A percentile compares a stretch with the other conserved stretches of the same genome.
phyloP scores from a whole-genome alignment of 2,329 filamentous ascomycete genomes.

The Penicillium sp. region DNA sequence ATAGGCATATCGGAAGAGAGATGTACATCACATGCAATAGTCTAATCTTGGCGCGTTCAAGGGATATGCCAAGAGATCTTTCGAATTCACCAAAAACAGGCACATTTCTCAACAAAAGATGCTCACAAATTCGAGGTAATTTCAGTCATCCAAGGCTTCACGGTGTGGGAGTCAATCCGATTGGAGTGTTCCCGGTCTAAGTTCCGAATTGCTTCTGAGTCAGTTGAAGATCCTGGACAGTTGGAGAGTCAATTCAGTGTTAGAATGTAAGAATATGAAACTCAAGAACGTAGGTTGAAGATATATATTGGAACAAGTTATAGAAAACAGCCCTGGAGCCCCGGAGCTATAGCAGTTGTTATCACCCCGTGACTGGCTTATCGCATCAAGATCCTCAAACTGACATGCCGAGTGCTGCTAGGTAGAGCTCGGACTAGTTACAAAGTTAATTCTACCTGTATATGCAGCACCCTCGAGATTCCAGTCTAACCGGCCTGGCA shows the following conservation, averaged over 20 bases:
- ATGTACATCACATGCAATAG: not conserved
- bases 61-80: slow-evolving; percentile 7
- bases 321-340: not conserved
- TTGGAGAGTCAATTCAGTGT: no score
- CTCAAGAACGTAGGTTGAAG: not conserved
- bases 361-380: slow-evolving; percentile 11
- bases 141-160: slow-evolving; percentile 1
- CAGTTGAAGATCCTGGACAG: not conserved
- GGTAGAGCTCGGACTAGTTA: not conserved
- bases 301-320: not conserved
- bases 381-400: slow-evolving; percentile 1
- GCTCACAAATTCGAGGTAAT: slow-evolving; percentile 4
- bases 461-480: not conserved
- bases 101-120: slow-evolving; percentile 1
- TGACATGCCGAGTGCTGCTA: not conserved
- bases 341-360: slow-evolving; percentile 1
- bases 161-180: not conserved
- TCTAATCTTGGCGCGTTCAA: slow-evolving; percentile 8
- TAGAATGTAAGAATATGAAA: not conserved
- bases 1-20: not conserved
- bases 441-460: not conserved
- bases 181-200: not conserved
- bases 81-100: not conserved
- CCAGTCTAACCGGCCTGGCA: not conserved
- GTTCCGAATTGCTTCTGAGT: not conserved